These are phyloP conservation scores for Viola odorata DNA, from an alignment of 345 rosid genomes.

Conservation along the genomic window DNA sequence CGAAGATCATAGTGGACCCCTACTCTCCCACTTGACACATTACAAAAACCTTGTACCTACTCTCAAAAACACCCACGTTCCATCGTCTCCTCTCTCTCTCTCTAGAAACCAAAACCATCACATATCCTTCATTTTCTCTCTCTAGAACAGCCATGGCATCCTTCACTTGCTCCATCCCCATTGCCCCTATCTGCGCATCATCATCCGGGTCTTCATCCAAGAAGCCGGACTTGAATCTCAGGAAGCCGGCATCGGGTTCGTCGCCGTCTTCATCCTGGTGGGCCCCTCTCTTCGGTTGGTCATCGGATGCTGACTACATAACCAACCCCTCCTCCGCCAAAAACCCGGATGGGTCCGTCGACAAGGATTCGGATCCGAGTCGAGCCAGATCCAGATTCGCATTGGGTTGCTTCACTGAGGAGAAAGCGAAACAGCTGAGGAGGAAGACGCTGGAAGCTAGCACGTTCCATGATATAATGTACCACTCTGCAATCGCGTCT, in stretches of 20 bases:
- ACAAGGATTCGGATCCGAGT: constrained; percentile 8
- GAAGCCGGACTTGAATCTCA: constrained; percentile 19
- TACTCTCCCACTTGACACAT: too few relatives aligned
- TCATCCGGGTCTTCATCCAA: constrained; percentile 24
- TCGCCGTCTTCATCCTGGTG: constrained; percentile 53
- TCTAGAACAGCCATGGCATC: constrained; percentile 39
- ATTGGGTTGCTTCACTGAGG: constrained; percentile 55
- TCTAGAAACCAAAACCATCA: background rate
- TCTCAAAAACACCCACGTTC: too few relatives aligned
- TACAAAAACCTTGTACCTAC: background rate
- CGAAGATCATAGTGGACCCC: background rate
- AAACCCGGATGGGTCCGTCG: background rate
- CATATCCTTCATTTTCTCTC: background rate
- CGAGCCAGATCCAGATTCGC: constrained; percentile 26
- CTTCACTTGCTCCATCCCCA: constrained; percentile 26
- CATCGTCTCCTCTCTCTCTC: background rate
- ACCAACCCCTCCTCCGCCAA: background rate
- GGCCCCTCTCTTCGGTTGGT: constrained; percentile 62
- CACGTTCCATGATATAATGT: constrained; percentile 66
- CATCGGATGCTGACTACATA: constrained; percentile 62
- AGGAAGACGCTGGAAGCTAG: constrained; percentile 41
- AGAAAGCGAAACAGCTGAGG: constrained; percentile 61
- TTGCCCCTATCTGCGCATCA: constrained; percentile 35
- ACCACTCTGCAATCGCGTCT: constrained; percentile 70
- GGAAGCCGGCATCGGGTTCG: constrained; percentile 21